Percentiles rank a stretch among this genome's conserved stretches.
Conservation (phyloP, 306 rosid genomes). For the Astragalus membranaceus region DNA sequence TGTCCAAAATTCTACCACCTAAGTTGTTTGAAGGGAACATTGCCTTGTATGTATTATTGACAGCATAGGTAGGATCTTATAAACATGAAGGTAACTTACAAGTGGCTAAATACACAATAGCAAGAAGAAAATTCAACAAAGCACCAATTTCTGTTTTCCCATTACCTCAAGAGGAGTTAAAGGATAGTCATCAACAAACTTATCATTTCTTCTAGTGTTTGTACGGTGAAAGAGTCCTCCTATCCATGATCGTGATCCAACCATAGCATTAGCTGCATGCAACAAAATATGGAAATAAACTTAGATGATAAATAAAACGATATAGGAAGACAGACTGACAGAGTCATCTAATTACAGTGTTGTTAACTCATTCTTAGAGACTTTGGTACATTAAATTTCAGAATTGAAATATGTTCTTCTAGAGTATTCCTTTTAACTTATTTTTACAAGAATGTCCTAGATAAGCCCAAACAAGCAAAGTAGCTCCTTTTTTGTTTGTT, state of each 20-base stretch:
- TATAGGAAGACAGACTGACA: too few relatives aligned
- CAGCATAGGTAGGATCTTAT: not conserved
- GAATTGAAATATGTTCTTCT: not conserved
- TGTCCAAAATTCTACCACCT: not conserved
- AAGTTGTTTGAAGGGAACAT: not conserved
- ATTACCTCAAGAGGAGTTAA: slow-evolving; percentile 73
- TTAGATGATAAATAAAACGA: not conserved
- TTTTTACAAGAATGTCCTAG: too few relatives aligned
- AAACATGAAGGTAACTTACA: not conserved
- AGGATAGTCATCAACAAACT: slow-evolving; percentile 47
- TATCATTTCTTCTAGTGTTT: slow-evolving; percentile 41
- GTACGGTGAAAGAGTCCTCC: slow-evolving; percentile 67
- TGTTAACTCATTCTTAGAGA: too few relatives aligned
- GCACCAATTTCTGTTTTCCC: not conserved
- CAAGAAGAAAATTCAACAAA: slow-evolving; percentile 2
- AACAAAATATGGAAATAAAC: slow-evolving; percentile 24
- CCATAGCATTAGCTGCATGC: slow-evolving; percentile 88
- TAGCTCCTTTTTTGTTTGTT: not conserved
- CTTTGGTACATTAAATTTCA: not conserved
- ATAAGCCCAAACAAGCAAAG: not conserved
- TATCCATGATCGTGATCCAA: slow-evolving; percentile 90
- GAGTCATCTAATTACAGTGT: not conserved
- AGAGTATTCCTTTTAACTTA: not conserved
- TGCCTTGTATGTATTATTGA: not conserved
- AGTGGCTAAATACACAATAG: not conserved